phyloP scores from a whole-genome alignment of 495 filamentous ascomycete genomes.

The Trichoderma virens region DNA sequence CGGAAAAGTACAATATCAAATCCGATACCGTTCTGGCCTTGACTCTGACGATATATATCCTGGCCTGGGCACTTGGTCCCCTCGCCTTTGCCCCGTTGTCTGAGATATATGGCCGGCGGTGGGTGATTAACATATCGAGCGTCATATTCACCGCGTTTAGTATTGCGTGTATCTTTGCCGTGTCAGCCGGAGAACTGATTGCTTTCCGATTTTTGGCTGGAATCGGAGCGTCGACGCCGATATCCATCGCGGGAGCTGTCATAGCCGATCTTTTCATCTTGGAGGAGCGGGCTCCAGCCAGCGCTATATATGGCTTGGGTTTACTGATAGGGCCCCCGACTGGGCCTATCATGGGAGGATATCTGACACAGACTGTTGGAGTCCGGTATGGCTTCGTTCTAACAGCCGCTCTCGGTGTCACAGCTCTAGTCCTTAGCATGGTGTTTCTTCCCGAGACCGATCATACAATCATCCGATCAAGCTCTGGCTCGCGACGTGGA shows the following conservation, averaged over 20 bases:
- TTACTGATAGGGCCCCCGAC: constrained; percentile 34
- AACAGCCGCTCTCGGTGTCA: background rate
- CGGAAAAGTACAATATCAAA: constrained; percentile 35
- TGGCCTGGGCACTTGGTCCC: constrained; percentile 47
- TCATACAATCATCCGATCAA: background rate
- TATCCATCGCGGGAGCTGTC: constrained; percentile 39
- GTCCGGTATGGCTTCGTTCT: constrained; percentile 42
- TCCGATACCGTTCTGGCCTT: constrained; percentile 42
- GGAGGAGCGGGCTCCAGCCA: constrained; percentile 35
- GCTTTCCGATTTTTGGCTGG: constrained; percentile 47
- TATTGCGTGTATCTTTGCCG: constrained; percentile 47
- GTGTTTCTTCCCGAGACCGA: background rate
- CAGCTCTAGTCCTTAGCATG: background rate
- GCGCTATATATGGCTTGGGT: constrained; percentile 38
- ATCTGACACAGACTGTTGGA: constrained; percentile 37
- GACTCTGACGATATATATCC: constrained; percentile 46
- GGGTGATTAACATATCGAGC: constrained; percentile 29
- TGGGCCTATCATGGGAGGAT: constrained; percentile 29
- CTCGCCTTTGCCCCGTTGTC: constrained; percentile 51
- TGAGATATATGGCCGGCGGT: constrained; percentile 53
- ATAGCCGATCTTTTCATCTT: constrained; percentile 43
- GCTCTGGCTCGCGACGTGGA: background rate
- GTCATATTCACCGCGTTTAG: constrained; percentile 51
- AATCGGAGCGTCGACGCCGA: constrained; percentile 38
- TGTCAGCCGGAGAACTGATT: constrained; percentile 38